These are phyloP conservation scores for Candida caryicola DNA, from an alignment of 805 yeast species.

Conservation along the genomic window DNA sequence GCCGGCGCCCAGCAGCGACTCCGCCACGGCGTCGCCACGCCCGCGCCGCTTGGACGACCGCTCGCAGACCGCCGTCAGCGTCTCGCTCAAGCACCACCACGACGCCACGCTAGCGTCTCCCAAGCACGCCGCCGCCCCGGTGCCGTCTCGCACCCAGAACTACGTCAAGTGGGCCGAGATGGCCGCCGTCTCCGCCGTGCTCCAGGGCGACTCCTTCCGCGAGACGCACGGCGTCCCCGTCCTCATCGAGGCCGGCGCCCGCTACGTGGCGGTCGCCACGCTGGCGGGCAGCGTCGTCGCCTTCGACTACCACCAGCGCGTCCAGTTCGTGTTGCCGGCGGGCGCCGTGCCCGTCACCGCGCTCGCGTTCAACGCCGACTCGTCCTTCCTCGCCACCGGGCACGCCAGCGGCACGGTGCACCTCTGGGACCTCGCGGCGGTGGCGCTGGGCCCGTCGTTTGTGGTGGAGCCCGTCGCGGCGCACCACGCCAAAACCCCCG, in stretches of 20 bases:
- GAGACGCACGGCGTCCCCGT: slow-evolving; percentile 21
- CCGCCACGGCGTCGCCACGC: slow-evolving; percentile 9
- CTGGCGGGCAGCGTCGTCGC: slow-evolving; percentile 59
- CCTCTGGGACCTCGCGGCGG: slow-evolving; percentile 57
- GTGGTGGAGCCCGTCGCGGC: slow-evolving; percentile 24
- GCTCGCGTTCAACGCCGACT: slow-evolving; percentile 64
- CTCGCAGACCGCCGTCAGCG: slow-evolving; percentile 29
- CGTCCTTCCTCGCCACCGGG: slow-evolving; percentile 68
- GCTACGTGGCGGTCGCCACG: slow-evolving; percentile 65
- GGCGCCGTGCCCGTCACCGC: slow-evolving; percentile 48
- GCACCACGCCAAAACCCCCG: slow-evolving; percentile 21
- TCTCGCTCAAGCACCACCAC: slow-evolving; percentile 15
- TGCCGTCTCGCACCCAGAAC: slow-evolving; percentile 1
- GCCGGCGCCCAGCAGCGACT: slow-evolving; percentile 7
- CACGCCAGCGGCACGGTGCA: slow-evolving; percentile 60
- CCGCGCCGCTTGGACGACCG: slow-evolving; percentile 37
- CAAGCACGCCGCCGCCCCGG: slow-evolving; percentile 4
- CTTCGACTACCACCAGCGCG: slow-evolving; percentile 65
- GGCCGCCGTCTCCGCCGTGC: slow-evolving; percentile 15
- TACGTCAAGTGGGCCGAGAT: slow-evolving; percentile 27
- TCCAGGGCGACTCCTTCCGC: slow-evolving; percentile 22
- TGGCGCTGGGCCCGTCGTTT: slow-evolving; percentile 20
- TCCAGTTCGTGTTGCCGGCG: slow-evolving; percentile 42
- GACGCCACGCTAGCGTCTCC: not conserved
- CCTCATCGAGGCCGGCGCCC: slow-evolving; percentile 23